phyloP scores from a whole-genome alignment of 1,284 basidiomycete genomes.

The Leccinum insolens region DNA sequence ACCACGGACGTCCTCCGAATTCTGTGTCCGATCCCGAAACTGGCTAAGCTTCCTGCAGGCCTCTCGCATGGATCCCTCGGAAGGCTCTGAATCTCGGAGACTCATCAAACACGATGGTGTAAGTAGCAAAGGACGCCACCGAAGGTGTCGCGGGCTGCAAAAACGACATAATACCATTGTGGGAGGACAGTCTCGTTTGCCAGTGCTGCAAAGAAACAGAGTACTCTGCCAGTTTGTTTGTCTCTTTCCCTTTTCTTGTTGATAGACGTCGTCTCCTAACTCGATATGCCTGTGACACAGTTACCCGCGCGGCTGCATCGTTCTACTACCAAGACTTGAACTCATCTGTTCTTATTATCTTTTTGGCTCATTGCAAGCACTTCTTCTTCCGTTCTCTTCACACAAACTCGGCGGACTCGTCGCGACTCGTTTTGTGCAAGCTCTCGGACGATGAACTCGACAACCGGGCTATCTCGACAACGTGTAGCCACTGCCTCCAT shows the following conservation, averaged over 20 bases:
- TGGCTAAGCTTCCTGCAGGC: conserved; percentile 40
- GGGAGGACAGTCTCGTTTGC: too few relatives aligned
- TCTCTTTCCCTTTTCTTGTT: too few relatives aligned
- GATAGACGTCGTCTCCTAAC: too few relatives aligned
- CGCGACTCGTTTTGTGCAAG: conserved; percentile 26
- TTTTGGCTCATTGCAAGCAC: conserved; percentile 4
- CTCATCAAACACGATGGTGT: too few relatives aligned
- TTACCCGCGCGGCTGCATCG: too few relatives aligned
- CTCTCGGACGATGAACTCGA: conserved; percentile 39
- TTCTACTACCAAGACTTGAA: not conserved
- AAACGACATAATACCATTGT: too few relatives aligned
- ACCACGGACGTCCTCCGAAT: conserved; percentile 30
- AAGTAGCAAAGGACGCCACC: too few relatives aligned
- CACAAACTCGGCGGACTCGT: not conserved
- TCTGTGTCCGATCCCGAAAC: conserved; percentile 33
- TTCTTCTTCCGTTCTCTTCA: conserved; percentile 2
- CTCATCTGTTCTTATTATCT: conserved; percentile 6
- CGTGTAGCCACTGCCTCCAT: conserved; percentile 48
- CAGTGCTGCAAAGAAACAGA: too few relatives aligned
- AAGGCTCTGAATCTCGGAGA: too few relatives aligned
- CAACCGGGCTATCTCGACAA: conserved; percentile 54
- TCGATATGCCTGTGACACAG: too few relatives aligned
- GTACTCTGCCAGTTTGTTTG: too few relatives aligned
- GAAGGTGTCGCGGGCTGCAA: too few relatives aligned
- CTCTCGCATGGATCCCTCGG: conserved; percentile 44